These are phyloP conservation scores for Suillus americanus DNA, from an alignment of 768 basidiomycete species.

Conservation along the genomic window DNA sequence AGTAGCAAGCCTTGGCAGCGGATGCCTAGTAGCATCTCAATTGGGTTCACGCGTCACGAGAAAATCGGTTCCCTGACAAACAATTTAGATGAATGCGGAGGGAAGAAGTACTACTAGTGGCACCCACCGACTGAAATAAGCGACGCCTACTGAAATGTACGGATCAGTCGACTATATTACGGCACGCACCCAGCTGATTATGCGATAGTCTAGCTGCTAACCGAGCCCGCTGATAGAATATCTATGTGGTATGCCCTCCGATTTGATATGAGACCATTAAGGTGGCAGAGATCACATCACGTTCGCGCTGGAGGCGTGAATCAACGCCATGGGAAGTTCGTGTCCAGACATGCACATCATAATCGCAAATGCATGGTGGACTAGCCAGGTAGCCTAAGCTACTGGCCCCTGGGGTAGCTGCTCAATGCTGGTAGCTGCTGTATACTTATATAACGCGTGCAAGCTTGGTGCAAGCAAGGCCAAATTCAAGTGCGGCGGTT, in stretches of 20 bases:
- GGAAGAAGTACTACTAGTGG: not conserved
- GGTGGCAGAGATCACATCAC: not conserved
- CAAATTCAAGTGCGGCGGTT: conserved; percentile 25
- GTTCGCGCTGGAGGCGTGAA: not conserved
- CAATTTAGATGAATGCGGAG: not conserved
- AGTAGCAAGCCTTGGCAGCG: too few species aligned
- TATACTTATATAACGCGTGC: not conserved
- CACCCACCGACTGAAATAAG: not conserved
- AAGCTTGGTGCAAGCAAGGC: not conserved
- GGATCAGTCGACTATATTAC: not conserved
- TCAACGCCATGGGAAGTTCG: not conserved
- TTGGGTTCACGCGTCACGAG: not conserved
- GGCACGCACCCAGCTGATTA: not conserved
- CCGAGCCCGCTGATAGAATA: not conserved
- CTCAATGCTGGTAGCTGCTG: not conserved
- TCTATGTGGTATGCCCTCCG: not conserved
- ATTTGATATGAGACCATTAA: not conserved
- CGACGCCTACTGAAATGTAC: not conserved
- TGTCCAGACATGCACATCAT: not conserved
- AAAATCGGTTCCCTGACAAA: not conserved
- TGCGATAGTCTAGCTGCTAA: not conserved
- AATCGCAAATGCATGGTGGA: not conserved
- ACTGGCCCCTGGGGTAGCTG: too few species aligned
- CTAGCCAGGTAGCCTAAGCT: not conserved
- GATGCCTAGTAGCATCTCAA: not conserved